Evolutionary conservation across 768 basidiomycete species (phyloP).

Genomic region (Leccinum ochraceum): DNA sequence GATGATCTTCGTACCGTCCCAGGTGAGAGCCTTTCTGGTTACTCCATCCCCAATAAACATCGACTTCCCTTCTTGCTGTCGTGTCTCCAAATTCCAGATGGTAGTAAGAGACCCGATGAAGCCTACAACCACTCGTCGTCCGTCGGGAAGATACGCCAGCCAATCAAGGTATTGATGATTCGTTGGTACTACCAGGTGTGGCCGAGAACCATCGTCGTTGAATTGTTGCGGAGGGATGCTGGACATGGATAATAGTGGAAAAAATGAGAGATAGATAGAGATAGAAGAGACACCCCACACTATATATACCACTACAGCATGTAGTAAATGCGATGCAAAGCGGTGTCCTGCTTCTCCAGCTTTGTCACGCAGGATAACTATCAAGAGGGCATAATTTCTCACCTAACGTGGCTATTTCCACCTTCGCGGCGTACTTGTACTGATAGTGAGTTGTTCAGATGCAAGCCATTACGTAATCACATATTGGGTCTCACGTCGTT

Average conservation of each 20-base stretch:
- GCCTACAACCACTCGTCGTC: conserved; percentile 4
- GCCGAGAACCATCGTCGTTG: background rate
- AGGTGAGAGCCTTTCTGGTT: background rate
- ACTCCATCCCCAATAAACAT: background rate
- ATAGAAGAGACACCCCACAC: no score
- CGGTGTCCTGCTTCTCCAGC: no score
- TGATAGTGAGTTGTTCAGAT: no score
- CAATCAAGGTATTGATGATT: background rate
- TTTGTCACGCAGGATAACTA: no score
- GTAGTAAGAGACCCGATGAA: background rate
- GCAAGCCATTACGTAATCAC: conserved; percentile 7
- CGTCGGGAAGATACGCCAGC: conserved; percentile 8
- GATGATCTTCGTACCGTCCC: background rate
- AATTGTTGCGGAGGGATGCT: no score
- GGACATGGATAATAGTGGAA: no score
- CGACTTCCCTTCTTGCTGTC: conserved; percentile 2
- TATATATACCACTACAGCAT: no score
- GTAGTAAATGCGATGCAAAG: no score
- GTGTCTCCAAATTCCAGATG: conserved; percentile 8
- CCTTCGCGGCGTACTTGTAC: no score
- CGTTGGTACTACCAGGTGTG: background rate
- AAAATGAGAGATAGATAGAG: no score
- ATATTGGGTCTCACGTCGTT: background rate
- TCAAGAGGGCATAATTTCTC: no score
- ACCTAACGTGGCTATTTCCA: no score